Base-by-base conservation (phyloP, 176 grass and related monocot genomes). In the Saccharum officinarum region DNA sequence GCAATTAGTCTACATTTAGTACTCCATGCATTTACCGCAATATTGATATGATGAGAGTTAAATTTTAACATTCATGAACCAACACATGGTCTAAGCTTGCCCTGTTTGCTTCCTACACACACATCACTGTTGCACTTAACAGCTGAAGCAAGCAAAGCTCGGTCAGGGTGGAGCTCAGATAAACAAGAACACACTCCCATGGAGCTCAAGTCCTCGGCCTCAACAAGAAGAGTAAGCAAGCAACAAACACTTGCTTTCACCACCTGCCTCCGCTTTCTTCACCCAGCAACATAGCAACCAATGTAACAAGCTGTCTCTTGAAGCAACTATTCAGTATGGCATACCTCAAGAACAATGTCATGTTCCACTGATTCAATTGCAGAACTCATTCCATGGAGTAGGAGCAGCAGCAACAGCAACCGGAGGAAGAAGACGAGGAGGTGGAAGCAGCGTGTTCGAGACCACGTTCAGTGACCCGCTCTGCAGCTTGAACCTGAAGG, bases 321-420 rank as follows among this genome's bases (percentile, higher is more conserved):
- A 10, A 67, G 12, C 39, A 60, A 31, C 62, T 41, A 2, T 31
- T 28, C 28, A 28, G 28, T 28, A 28, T 28, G 28, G 28, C 28
- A 28, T 28, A 28, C 75, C 37, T 65, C 62, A 25, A n/a, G 4
- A 33, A 26, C 67, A 38, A 8, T 63, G 59, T 72, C 6, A 42
- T 76, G 49, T 1, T 76, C 77, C 12, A 34, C 62, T 71, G 52
- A 77, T 90, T 8, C 20, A 46, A 46, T 70, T 73, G 17, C 87
- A 94, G 92, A 91, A 94, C 70, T 94, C 89, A 4, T 79, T 91
- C 79, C 88, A 90, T 47, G 88, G 84, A 41, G 80, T 78, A 50
- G 82, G 70, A 81, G 62, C 52, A 9, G 77, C 77, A 7, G 31
- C 75, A 73, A 17, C 64, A 52, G 37, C 28, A 38, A 70, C 72